Evolutionary conservation across 2,329 filamentous ascomycete species (phyloP), one percentile per base, ranked within the genome.

Genomic region (Aspergillus piperis): DNA sequence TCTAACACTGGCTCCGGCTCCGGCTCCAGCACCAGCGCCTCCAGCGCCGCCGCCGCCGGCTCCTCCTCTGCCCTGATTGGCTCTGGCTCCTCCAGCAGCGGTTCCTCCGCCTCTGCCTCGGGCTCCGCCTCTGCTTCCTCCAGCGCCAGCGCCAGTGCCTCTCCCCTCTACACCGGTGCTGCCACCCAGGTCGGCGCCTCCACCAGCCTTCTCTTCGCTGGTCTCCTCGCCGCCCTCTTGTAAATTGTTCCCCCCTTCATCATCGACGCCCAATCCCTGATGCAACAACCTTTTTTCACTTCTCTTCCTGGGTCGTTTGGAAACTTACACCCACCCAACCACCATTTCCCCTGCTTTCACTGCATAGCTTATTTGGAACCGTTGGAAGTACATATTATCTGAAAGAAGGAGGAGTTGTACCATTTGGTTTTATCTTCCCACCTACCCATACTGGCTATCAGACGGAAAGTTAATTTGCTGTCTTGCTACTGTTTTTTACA

Each of bases 191-290:
- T 71, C 17, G 62, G 59, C 19, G 64, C 66, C 21, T 59, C 72
- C 11, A 64, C 65, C 52, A 50, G 70, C 56, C 66, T 64, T 52
- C 61, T 62, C 8, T 17, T 62, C 41, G 52, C 62, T 15, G 62
- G 62, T 51, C 48, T 74, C 59, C 44, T 73, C 42, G 61, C 67
- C 50, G 69, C 70, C 41, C 53, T 75, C 48, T 70, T 75, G 58
- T 74, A 68, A 68, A 52, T 53, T 27, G 42, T n/a, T 6, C 3
- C 6, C 15, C 32, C 11, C 3, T 8, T 25, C 48, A 49, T 42
- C 39, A 61, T 17, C 30, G 44, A 51, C 19, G 21, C 49, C n/a
- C 21, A 11, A n/a, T 23, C 4, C 19, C 44, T 59, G 39, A 59
- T 41, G 32, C 41, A 10, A 44, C 13, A 27, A 8, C 25, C 25